These are phyloP conservation scores for Kentomonas sorsogonicus DNA, from an alignment of 208 protist species.

Conservation along the genomic window DNA sequence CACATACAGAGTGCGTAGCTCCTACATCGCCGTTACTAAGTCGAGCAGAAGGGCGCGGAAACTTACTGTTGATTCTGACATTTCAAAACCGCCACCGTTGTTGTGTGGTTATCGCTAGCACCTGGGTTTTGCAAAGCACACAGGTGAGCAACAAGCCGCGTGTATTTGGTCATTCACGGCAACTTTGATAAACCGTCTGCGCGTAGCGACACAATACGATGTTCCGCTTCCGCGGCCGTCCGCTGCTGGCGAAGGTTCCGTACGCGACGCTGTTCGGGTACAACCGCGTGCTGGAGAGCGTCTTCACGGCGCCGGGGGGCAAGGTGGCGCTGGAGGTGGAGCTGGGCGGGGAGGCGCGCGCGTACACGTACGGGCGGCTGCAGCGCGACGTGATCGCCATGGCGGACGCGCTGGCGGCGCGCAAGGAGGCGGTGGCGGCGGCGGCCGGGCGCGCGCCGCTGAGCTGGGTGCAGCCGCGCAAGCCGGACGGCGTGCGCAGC, in stretches of 20 bases:
- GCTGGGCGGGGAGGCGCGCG: slow-evolving; percentile 31
- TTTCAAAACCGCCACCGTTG: too few relatives aligned
- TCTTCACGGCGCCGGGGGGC: slow-evolving; percentile 52
- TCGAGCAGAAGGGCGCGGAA: too few relatives aligned
- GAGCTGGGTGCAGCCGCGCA: slow-evolving; percentile 61
- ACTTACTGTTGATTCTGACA: too few relatives aligned
- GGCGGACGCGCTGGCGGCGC: slow-evolving; percentile 48
- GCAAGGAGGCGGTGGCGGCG: slow-evolving; percentile 36
- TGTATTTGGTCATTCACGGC: neutral
- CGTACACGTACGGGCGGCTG: slow-evolving; percentile 74
- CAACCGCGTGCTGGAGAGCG: slow-evolving; percentile 56
- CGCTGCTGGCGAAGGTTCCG: slow-evolving; percentile 37
- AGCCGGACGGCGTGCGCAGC: slow-evolving; percentile 46
- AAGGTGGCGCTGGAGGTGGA: slow-evolving; percentile 68
- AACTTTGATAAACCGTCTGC: slow-evolving; percentile 6
- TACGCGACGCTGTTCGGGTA: slow-evolving; percentile 76
- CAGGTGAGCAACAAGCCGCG: slow-evolving; percentile 10
- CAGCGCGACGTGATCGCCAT: slow-evolving; percentile 72
- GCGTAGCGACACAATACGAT: slow-evolving; percentile 15
- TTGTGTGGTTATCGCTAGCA: too few relatives aligned
- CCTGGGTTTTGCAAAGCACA: slow-evolving; percentile 4
- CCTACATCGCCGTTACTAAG: too few relatives aligned
- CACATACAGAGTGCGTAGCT: too few relatives aligned
- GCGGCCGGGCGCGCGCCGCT: slow-evolving; percentile 30
- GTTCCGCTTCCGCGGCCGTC: slow-evolving; percentile 30